Evolutionary conservation across 2,329 filamentous ascomycete genomes (phyloP).

Genomic region (Paracamarosporium sp.): DNA sequence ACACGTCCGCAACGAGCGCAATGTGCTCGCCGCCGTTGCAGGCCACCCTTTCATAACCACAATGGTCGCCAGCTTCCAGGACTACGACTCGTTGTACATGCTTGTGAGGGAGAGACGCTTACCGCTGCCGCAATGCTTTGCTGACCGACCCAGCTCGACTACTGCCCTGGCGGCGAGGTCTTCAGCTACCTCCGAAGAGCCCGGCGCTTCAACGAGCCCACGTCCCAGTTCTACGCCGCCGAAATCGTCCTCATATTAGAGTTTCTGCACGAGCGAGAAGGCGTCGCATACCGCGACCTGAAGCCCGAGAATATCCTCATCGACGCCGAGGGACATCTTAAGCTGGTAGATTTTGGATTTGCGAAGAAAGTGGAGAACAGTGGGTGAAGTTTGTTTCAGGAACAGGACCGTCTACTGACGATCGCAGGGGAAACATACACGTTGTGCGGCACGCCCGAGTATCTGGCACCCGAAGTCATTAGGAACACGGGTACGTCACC

Average conservation of each 20-base stretch:
- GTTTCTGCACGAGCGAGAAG: constrained; percentile 79
- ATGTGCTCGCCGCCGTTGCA: constrained; percentile 76
- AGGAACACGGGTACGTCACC: constrained; percentile 70
- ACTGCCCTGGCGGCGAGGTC: constrained; percentile 82
- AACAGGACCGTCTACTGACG: constrained; percentile 13
- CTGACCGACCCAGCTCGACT: constrained; percentile 65
- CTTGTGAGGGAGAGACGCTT: constrained; percentile 54
- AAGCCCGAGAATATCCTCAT: constrained; percentile 85
- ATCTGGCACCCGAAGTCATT: constrained; percentile 84
- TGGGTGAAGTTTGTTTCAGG: constrained; percentile 34
- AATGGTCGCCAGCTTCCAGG: constrained; percentile 79
- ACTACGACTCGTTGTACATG: constrained; percentile 80
- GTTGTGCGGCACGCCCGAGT: constrained; percentile 82
- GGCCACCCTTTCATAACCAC: constrained; percentile 85
- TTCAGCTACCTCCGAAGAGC: constrained; percentile 82
- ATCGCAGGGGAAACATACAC: constrained; percentile 75
- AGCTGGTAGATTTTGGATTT: constrained; percentile 85
- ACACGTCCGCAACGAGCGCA: constrained; percentile 83
- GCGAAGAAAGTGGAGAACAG: constrained; percentile 76
- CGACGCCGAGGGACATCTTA: constrained; percentile 79
- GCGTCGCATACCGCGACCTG: constrained; percentile 80
- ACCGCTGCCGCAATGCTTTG: not conserved
- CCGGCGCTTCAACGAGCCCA: constrained; percentile 78
- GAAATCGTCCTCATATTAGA: constrained; percentile 84
- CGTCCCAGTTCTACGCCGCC: constrained; percentile 81